Conservation (phyloP, 495 filamentous ascomycete genomes). For the Neurospora sublineolata region DNA sequence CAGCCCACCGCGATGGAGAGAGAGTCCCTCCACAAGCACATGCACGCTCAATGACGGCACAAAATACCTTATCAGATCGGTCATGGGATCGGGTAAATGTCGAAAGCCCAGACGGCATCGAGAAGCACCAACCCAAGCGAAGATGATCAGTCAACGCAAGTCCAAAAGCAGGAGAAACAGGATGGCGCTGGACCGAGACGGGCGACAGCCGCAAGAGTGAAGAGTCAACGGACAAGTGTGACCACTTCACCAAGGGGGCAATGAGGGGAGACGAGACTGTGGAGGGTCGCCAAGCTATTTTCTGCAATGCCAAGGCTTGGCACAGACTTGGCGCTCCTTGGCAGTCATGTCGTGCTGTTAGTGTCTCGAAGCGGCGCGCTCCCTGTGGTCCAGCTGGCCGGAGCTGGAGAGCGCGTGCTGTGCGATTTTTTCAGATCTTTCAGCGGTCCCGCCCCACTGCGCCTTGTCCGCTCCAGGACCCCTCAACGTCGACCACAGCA, state of each 20-base stretch:
- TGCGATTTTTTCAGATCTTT: not conserved
- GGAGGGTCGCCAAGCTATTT: constrained; percentile 17
- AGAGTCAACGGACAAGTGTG: not conserved
- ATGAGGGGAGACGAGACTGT: constrained; percentile 1
- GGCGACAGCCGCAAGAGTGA: not conserved
- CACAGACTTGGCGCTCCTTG: constrained; percentile 19
- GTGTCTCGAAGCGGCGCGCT: not conserved
- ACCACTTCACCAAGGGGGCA: not conserved
- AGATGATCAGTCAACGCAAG: not conserved
- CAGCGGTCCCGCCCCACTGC: not conserved
- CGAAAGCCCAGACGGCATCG: not conserved
- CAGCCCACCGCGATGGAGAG: not conserved
- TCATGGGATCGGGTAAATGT: not conserved
- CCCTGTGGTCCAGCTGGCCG: not conserved
- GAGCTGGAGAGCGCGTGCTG: not conserved
- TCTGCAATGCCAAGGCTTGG: constrained; percentile 25
- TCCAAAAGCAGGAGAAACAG: not conserved
- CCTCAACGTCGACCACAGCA: not conserved
- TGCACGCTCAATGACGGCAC: not conserved
- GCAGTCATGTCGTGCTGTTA: constrained; percentile 17
- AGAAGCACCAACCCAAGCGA: not conserved
- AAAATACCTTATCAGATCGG: not conserved
- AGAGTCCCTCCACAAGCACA: not conserved
- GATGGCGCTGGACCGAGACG: not conserved
- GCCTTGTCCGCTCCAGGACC: not conserved